Conservation (phyloP, 768 basidiomycete genomes). For the Boletus vermiculosoides region DNA sequence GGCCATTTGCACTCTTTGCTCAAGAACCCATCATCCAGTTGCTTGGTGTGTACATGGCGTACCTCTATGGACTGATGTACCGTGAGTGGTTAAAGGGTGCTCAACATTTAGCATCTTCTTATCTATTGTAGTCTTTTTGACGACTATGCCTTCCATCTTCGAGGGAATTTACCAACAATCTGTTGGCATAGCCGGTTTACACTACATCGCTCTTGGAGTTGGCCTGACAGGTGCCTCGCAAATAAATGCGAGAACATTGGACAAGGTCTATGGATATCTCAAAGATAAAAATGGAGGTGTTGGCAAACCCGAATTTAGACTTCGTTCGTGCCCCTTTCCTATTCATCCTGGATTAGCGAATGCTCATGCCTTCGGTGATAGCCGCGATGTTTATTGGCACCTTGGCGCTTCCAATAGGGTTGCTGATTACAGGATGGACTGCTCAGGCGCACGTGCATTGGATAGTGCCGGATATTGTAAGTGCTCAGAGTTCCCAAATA, state of each 20-base stretch:
- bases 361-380: constrained; percentile 25
- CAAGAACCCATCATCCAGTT: constrained; percentile 67
- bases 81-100: constrained; percentile 35
- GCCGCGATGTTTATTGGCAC: constrained; percentile 61
- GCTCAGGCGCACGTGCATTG: constrained; percentile 58
- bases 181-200: constrained; percentile 59
- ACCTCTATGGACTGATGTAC: constrained; percentile 63
- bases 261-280: constrained; percentile 50
- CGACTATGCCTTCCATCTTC: constrained; percentile 62
- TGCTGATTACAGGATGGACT: constrained; percentile 71
- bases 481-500: constrained; percentile 9
- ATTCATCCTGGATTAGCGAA: not conserved
- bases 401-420: constrained; percentile 59
- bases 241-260: constrained; percentile 54
- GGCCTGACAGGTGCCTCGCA: constrained; percentile 55
- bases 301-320: constrained; percentile 53
- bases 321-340: constrained; percentile 36
- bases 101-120: not conserved
- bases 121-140: constrained; percentile 56
- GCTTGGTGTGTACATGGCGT: constrained; percentile 66
- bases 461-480: constrained; percentile 68
- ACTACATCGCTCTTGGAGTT: constrained; percentile 71
- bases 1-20: constrained; percentile 66
- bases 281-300: constrained; percentile 52
- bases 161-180: constrained; percentile 50